Base-by-base conservation (phyloP, 768 basidiomycete species). In the Tephrocybe rancida region DNA sequence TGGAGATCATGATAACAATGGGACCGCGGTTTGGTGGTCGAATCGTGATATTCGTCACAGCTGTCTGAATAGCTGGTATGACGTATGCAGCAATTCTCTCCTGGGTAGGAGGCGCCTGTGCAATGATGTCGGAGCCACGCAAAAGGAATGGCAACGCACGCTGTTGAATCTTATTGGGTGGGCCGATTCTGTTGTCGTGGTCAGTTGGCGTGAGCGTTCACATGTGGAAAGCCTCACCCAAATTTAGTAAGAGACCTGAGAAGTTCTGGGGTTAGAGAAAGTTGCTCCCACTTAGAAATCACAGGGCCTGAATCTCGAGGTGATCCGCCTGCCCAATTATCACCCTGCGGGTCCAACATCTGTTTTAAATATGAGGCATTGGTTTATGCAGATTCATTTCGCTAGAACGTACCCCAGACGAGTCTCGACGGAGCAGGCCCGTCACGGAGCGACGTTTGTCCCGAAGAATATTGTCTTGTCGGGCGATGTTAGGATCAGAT, bases 121-220 rank as follows among this genome's bases (percentile, higher is more conserved):
- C 95, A 64, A 99, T 98, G 65, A 98, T 98, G 63, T 99, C 97
- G 32, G 93, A 85, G 7, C 94, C 95, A 47, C 89, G 84, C 29
- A 98, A 79, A 54, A 99, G 84, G 74, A 98, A 98, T 6, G 97
- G 97, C 45, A 99, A 76, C 41, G 97, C 95, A 44, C 96, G 84
- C 66, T 96, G 94, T 71, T 98, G 97, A 60, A 99, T 97, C 77
- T 99, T 99, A 71, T 98, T 98, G 5, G 97, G 97, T 1, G 97
- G 97, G 0, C 96, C 95, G 57, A 98, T 88, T 37, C 95, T 95
- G 63, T 22, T 52, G 37, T 19, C 22, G 27, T 53, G 44, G 48
- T 55, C 35, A 48, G 35, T 26, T 54, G 29, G 30, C 43, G 27
- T 38, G 39, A 14, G n/a, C 22, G 35, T 30, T 29, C 30, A 41